A percentile compares a stretch with the other conserved stretches of the same genome.
phyloP scores from a whole-genome alignment of 2,329 filamentous ascomycete species.

The Paecilomyces sp. region DNA sequence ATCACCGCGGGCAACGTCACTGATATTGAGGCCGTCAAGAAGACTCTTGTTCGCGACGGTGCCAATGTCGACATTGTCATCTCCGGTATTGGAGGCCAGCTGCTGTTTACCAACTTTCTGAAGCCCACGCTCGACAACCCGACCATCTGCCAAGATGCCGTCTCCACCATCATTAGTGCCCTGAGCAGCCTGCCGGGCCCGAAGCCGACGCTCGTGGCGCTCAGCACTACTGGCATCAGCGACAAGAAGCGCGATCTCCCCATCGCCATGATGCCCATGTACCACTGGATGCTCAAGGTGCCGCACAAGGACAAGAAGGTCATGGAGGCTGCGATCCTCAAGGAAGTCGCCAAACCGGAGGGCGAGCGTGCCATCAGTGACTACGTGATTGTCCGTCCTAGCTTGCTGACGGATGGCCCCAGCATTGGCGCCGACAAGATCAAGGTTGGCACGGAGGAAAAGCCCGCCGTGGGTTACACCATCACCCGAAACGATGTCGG shows the following conservation, averaged over 20 bases:
- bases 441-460: constrained; percentile 15
- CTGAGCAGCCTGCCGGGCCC: not conserved
- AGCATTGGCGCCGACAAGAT: constrained; percentile 15
- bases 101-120: constrained; percentile 15
- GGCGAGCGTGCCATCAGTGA: constrained; percentile 10
- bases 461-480: constrained; percentile 19
- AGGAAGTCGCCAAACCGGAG: constrained; percentile 12
- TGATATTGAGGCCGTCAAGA: constrained; percentile 33
- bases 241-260: constrained; percentile 23
- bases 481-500: constrained; percentile 22
- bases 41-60: constrained; percentile 20
- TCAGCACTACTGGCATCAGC: constrained; percentile 27
- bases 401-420: constrained; percentile 17
- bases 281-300: constrained; percentile 15
- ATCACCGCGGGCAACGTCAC: constrained; percentile 42
- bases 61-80: constrained; percentile 36
- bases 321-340: constrained; percentile 13
- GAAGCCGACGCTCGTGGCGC: constrained; percentile 18
- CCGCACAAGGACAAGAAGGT: constrained; percentile 15
- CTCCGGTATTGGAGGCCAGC: constrained; percentile 40
- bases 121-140: constrained; percentile 26
- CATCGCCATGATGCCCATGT: constrained; percentile 16
- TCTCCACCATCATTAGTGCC: constrained; percentile 18
- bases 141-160: constrained; percentile 24
- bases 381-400: constrained; percentile 17